Evolutionary conservation across 345 rosid genomes (phyloP), one percentile per base, ranked within the genome.

Genomic region (Microthlaspi erraticum): DNA sequence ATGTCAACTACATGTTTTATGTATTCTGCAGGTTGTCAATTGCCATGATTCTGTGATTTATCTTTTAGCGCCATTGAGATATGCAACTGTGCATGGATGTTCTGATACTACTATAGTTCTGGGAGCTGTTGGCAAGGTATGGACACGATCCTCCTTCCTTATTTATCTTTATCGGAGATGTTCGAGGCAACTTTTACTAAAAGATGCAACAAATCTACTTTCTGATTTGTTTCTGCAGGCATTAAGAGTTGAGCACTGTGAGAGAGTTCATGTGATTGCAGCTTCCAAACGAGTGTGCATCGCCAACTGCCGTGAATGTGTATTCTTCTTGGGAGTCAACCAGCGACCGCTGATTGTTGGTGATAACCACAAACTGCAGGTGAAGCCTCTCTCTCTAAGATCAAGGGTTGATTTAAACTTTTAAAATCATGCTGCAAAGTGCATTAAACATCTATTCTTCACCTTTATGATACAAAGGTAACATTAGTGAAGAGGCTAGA

Each of bases 51-150:
- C 98, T 60, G 88, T 81, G 53, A 85, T 95, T 77, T 95, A 95
- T 78, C 87, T 95, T 76, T 80, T 95, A 77, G 92, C 96, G 14
- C 99, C 99, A 46, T 68, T 95, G 78, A 85, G 93, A 84, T 90
- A 92, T 77, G 92, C 90, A 42, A 92, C 97, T 12, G 62, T 95
- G 52, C 90, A 95, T 75, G 99, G 99, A 78, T 92, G 97, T 83
- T 95, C 99, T 50, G 99, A 92, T 78, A 75, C 98, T 49, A 95
- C 99, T 51, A 86, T 95, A 72, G 86, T 95, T 80, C 84, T 95
- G 73, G 99, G 99, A 81, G 98, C 99, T 61, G 94, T 90, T 74
- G 99, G 99, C 81, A 95, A 95, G 99, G 99, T 95, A 83, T 66
- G 59, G 31, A 41, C 26, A 53, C 58, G 38, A 64, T 45, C 9